A percentile compares a stretch with the other conserved stretches of the same genome.
Conservation (phyloP, 1,284 basidiomycete genomes). For the Leccinum colubrinum region DNA sequence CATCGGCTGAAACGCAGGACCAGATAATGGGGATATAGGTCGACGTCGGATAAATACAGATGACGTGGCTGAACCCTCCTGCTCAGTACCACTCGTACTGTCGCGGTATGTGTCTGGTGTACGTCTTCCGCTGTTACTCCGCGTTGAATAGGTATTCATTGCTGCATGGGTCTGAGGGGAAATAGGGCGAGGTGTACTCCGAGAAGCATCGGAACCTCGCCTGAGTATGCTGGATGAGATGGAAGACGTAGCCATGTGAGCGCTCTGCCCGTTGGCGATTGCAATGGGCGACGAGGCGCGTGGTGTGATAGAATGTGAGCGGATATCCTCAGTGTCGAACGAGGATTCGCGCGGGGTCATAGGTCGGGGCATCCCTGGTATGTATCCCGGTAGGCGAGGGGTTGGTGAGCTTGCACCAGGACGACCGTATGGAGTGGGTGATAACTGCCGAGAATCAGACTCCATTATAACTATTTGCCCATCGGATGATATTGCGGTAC, state of each 20-base stretch:
- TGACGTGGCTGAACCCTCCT: constrained; percentile 44
- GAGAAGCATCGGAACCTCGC: constrained; percentile 54
- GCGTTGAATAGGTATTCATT: constrained; percentile 52
- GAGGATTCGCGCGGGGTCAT: constrained; percentile 72
- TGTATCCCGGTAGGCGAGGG: constrained; percentile 74
- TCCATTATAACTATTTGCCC: constrained; percentile 42
- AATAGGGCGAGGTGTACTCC: constrained; percentile 43
- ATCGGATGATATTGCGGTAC: constrained; percentile 69
- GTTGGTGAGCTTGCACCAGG: constrained; percentile 51
- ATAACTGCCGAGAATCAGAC: constrained; percentile 46
- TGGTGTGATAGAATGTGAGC: constrained; percentile 76
- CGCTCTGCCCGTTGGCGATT: constrained; percentile 30
- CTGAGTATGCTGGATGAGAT: constrained; percentile 40
- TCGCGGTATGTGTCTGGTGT: constrained; percentile 52
- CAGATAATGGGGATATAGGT: constrained; percentile 65
- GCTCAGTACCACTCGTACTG: constrained; percentile 41
- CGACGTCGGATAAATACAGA: constrained; percentile 55
- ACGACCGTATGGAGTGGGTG: constrained; percentile 47
- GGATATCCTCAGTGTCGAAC: constrained; percentile 63
- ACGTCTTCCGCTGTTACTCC: constrained; percentile 58
- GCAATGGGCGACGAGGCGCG: constrained; percentile 66
- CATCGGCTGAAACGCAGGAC: constrained; percentile 59
- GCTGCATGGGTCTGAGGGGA: constrained; percentile 44
- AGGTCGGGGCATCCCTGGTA: constrained; percentile 79
- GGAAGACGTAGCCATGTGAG: constrained; percentile 32